Conservation (phyloP, 441 rosid species). For the Brassica balearica region DNA sequence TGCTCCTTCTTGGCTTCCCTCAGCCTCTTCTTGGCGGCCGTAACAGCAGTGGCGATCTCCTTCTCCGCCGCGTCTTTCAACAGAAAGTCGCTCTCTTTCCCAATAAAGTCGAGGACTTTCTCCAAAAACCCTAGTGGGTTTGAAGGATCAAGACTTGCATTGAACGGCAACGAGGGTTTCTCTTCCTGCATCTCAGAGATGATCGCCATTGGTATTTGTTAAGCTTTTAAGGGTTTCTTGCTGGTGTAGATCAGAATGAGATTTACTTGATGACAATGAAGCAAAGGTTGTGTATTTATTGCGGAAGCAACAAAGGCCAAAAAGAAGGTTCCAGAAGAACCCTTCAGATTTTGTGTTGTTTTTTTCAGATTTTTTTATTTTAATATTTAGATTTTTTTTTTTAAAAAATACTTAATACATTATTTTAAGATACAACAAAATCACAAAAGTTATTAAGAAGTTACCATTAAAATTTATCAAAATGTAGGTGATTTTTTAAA, state of each 20-base stretch:
- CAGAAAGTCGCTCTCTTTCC: conserved; percentile 60
- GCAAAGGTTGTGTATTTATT: conserved; percentile 22
- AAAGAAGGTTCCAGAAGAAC: conserved; percentile 16
- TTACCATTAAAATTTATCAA: too few relatives aligned
- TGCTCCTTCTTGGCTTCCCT: conserved; percentile 35
- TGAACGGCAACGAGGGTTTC: conserved; percentile 11
- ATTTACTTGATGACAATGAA: background rate
- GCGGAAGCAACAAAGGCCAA: background rate
- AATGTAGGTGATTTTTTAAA: too few relatives aligned
- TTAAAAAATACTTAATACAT: too few relatives aligned
- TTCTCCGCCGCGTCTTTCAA: conserved; percentile 57
- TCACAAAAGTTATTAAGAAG: too few relatives aligned
- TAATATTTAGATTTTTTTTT: too few relatives aligned
- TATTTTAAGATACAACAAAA: too few relatives aligned
- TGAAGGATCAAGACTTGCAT: conserved; percentile 59
- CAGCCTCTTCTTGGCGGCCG: conserved; percentile 55
- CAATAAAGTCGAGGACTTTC: conserved; percentile 66
- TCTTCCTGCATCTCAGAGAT: conserved; percentile 31
- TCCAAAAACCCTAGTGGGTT: conserved; percentile 64
- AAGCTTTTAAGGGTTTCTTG: background rate
- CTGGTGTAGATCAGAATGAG: background rate
- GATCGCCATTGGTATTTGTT: conserved; percentile 15
- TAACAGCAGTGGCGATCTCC: conserved; percentile 59
- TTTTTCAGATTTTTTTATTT: too few relatives aligned
- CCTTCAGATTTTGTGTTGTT: background rate